phyloP scores from a whole-genome alignment of 2,329 filamentous ascomycete genomes.

The Fusarium denticulatum region DNA sequence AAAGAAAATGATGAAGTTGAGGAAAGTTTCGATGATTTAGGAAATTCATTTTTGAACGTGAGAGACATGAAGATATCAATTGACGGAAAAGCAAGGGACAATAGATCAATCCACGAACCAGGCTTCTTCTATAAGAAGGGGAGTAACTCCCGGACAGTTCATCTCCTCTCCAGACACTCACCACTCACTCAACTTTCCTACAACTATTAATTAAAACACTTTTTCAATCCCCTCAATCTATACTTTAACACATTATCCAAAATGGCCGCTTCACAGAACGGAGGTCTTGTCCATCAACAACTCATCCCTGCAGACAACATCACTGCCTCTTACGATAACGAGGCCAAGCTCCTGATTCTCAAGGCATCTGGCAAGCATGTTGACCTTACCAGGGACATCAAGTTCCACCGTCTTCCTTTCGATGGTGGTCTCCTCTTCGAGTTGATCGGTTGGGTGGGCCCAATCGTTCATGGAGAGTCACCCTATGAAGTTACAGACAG shows the following conservation, averaged over 20 bases:
- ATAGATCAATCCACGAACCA: background rate
- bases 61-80: background rate
- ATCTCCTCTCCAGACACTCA: background rate
- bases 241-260: background rate
- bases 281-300: constrained; percentile 8
- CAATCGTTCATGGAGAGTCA: background rate
- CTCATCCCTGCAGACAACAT: constrained; percentile 11
- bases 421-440: constrained; percentile 17
- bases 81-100: background rate
- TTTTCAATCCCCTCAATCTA: too few relatives aligned
- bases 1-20: background rate
- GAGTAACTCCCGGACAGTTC: background rate
- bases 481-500: constrained; percentile 3
- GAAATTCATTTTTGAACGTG: background rate
- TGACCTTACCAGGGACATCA: constrained; percentile 7
- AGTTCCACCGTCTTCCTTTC: constrained; percentile 13
- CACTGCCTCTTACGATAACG: constrained; percentile 16
- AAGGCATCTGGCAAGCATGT: constrained; percentile 7
- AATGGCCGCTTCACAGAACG: background rate
- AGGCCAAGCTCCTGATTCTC: constrained; percentile 4
- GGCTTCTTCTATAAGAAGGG: background rate
- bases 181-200: background rate
- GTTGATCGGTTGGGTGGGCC: constrained; percentile 9
- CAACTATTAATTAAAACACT: rapidly evolving
- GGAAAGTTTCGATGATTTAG: background rate